Percentiles rank a stretch among this genome's conserved stretches.
phyloP scores from a whole-genome alignment of 345 rosid species.

The Eucalyptus rudis region DNA sequence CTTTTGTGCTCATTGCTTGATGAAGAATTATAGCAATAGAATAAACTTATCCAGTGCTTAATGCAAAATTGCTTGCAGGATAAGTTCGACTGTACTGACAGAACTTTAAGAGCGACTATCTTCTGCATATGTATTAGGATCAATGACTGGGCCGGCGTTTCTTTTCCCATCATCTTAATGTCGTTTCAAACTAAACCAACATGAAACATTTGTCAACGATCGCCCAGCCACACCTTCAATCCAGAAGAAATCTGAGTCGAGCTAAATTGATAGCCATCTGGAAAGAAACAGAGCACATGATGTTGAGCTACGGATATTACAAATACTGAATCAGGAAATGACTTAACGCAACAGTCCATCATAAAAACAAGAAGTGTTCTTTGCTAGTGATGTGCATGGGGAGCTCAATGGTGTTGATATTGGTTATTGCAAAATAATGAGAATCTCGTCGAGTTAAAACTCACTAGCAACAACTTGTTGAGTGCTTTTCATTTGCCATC shows the following conservation, averaged over 20 bases:
- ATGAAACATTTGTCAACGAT: not conserved
- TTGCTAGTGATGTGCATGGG: not conserved
- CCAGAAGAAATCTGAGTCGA: not conserved
- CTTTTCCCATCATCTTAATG: not conserved
- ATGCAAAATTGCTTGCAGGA: not conserved
- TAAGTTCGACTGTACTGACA: not conserved
- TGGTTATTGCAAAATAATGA: not conserved
- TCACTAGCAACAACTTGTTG: not conserved
- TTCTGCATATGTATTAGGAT: not conserved
- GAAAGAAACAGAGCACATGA: not conserved
- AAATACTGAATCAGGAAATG: accelerated
- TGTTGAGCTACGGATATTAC: no score
- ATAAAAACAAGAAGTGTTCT: not conserved
- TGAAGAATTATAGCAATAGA: not conserved
- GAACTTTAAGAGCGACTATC: not conserved
- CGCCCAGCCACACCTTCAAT: not conserved
- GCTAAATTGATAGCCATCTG: not conserved
- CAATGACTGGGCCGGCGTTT: not conserved
- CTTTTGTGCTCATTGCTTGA: not conserved
- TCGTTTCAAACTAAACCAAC: not conserved
- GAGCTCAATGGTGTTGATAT: not conserved
- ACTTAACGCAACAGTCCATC: not conserved
- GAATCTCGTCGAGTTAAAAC: not conserved
- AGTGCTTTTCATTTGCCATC: not conserved
- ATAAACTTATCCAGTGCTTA: not conserved